A percentile compares a stretch with the other conserved stretches of the same genome.
Evolutionary conservation across 371 early-diverging fungal species (phyloP).

Genomic region (Apophysomyces variabilis): DNA sequence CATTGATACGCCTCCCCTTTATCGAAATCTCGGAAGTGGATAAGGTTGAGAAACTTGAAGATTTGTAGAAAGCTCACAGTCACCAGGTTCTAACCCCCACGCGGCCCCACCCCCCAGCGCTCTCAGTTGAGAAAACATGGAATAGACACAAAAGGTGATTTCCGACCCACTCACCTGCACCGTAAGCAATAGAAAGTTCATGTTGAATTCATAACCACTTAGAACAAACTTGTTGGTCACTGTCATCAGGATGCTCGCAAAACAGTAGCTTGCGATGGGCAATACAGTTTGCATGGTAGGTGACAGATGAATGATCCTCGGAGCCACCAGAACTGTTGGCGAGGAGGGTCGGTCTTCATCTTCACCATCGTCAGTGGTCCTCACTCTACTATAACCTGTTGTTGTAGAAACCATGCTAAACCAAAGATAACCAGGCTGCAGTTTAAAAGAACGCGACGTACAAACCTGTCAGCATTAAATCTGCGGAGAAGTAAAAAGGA

Average conservation of each 20-base stretch:
- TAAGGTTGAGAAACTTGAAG: constrained; percentile 68
- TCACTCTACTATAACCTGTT: too few species aligned
- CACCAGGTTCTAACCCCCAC: constrained; percentile 37
- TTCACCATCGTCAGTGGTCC: too few species aligned
- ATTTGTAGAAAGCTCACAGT: constrained; percentile 43
- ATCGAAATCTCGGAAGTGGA: constrained; percentile 73
- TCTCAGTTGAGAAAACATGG: neutral
- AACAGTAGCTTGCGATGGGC: constrained; percentile 66
- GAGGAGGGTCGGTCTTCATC: too few species aligned
- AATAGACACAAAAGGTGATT: constrained; percentile 3
- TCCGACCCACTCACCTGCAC: constrained; percentile 69
- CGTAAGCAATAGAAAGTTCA: constrained; percentile 90
- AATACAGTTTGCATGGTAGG: constrained; percentile 47
- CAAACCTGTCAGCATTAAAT: too few species aligned
- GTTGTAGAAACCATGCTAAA: too few species aligned
- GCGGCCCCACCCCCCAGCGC: neutral
- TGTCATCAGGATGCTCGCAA: constrained; percentile 94
- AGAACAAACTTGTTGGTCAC: constrained; percentile 96
- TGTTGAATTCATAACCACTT: constrained; percentile 82
- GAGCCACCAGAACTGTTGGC: constrained; percentile 33
- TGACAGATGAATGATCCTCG: constrained; percentile 42
- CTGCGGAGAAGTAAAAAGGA: too few species aligned
- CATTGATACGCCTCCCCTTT: constrained; percentile 76
- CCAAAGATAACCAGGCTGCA: too few species aligned
- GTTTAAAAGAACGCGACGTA: too few species aligned